A percentile compares a stretch with the other conserved stretches of the same genome.
Evolutionary conservation across 2,329 filamentous ascomycete genomes (phyloP).

Genomic region (Exophiala bonariae): DNA sequence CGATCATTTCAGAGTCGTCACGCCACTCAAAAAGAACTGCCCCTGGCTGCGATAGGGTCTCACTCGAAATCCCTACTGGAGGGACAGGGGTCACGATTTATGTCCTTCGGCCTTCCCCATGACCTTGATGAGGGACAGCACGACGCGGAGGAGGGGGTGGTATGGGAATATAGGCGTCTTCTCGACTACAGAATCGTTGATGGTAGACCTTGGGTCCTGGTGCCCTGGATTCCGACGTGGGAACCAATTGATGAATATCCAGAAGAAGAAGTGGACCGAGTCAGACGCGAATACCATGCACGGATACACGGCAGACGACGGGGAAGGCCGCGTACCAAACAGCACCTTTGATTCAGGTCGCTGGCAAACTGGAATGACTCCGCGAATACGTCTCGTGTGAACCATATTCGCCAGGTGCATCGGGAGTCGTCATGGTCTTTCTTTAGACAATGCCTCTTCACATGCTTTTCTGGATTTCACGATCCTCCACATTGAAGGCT

Average conservation of each 20-base stretch:
- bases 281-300: background rate
- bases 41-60: background rate
- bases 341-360: constrained; percentile 1
- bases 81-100: background rate
- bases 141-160: background rate
- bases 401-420: background rate
- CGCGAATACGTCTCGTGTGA: background rate
- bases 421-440: background rate
- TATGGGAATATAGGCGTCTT: constrained; percentile 1
- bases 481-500: background rate
- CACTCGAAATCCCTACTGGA: background rate
- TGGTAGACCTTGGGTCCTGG: background rate
- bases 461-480: background rate
- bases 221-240: constrained; percentile 2
- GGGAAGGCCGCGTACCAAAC: constrained; percentile 1
- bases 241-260: constrained; percentile 1
- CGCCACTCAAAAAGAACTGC: background rate
- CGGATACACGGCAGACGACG: background rate
- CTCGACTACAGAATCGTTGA: constrained; percentile 1
- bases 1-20: constrained; percentile 1
- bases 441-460: background rate
- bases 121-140: background rate
- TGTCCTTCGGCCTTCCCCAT: background rate
- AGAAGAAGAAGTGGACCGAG: constrained; percentile 2
- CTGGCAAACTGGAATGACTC: background rate